Percentiles rank a stretch among this genome's conserved stretches.
These are phyloP conservation scores for Cyphellophora europaea DNA, from an alignment of 2,329 filamentous ascomycete genomes.

Conservation along the genomic window DNA sequence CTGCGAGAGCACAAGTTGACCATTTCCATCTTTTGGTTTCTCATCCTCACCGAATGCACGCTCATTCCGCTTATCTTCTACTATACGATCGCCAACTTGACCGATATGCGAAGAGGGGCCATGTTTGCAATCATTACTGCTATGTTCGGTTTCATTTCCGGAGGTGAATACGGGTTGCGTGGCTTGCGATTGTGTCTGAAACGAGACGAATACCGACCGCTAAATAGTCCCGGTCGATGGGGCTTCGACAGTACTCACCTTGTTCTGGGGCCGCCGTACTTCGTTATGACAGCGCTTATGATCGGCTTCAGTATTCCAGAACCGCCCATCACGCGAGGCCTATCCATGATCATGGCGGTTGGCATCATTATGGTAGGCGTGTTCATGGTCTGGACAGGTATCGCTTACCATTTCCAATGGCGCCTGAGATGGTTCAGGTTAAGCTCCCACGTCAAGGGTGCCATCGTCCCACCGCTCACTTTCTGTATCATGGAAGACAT, in stretches of 20 bases:
- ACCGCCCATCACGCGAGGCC: constrained; percentile 7
- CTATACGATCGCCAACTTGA: constrained; percentile 12
- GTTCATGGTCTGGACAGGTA: constrained; percentile 8
- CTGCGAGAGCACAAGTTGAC: constrained; percentile 13
- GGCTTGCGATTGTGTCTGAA: constrained; percentile 11
- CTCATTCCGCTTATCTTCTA: constrained; percentile 13
- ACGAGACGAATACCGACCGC: constrained; percentile 12
- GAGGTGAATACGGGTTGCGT: constrained; percentile 13
- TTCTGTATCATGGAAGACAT: constrained; percentile 60
- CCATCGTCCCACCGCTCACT: constrained; percentile 47
- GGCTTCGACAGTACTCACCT: constrained; percentile 13
- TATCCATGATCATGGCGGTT: constrained; percentile 12
- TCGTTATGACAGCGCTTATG: constrained; percentile 12
- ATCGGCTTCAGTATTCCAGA: constrained; percentile 15
- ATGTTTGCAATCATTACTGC: constrained; percentile 7
- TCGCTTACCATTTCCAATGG: constrained; percentile 9
- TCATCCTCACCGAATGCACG: constrained; percentile 11
- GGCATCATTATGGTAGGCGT: constrained; percentile 18
- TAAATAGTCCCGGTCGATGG: constrained; percentile 8
- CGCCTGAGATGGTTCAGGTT: constrained; percentile 39
- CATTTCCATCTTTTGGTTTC: constrained; percentile 10
- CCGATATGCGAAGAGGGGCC: constrained; percentile 9
- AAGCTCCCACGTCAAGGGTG: constrained; percentile 52
- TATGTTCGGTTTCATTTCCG: constrained; percentile 11
- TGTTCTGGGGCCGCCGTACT: constrained; percentile 10